Percentiles rank a stretch among this genome's conserved stretches.
Evolutionary conservation across 306 rosid species (phyloP).

Genomic region (Pyrus pyrifolia): DNA sequence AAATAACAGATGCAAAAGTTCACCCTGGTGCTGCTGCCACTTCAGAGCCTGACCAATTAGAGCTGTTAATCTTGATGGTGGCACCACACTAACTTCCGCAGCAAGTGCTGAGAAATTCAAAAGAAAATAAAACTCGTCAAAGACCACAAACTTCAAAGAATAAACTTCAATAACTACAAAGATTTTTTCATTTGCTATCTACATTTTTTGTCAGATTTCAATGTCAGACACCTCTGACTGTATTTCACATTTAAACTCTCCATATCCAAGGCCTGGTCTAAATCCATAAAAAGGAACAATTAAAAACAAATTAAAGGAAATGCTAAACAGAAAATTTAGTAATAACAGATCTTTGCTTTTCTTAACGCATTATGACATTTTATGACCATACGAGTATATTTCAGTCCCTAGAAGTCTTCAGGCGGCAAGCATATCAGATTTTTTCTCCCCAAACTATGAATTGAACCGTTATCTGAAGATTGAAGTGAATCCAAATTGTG

Average conservation of each 20-base stretch:
- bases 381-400: neutral
- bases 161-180: neutral
- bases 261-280: neutral
- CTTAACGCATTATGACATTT: neutral
- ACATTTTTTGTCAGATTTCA: neutral
- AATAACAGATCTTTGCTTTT: neutral
- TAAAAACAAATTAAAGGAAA: too few species aligned
- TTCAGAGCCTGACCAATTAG: constrained; percentile 93
- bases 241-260: neutral
- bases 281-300: neutral
- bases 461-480: neutral
- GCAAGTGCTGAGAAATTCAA: constrained; percentile 66
- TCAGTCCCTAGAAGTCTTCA: neutral
- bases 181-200: neutral
- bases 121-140: neutral
- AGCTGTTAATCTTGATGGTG: constrained; percentile 96
- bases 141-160: neutral
- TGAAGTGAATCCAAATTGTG: neutral
- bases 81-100: constrained; percentile 94
- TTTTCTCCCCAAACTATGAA: neutral
- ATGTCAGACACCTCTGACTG: neutral
- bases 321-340: neutral
- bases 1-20: neutral
- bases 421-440: neutral
- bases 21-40: constrained; percentile 99